These are phyloP conservation scores for Psilocybe cubensis DNA, from an alignment of 768 basidiomycete genomes.

Conservation along the genomic window DNA sequence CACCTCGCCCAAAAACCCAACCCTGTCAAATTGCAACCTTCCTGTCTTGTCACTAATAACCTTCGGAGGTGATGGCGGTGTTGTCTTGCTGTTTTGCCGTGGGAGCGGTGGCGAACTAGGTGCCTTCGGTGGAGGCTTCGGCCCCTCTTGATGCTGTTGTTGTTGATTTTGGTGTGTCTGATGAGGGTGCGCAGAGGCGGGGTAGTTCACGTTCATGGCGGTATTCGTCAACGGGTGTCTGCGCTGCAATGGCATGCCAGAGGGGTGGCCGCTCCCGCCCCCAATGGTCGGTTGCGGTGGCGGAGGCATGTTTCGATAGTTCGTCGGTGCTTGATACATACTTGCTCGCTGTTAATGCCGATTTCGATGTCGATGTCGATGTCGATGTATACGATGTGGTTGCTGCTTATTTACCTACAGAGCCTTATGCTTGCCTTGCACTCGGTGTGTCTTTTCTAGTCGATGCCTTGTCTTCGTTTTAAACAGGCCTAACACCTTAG, in stretches of 20 bases:
- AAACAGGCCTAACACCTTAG: too few relatives aligned
- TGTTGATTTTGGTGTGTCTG: slow-evolving; percentile 4
- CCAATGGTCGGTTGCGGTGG: slow-evolving; percentile 23
- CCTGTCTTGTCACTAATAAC: slow-evolving; percentile 70
- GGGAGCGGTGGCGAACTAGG: slow-evolving; percentile 70
- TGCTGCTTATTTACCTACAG: not conserved
- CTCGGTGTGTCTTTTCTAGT: too few relatives aligned
- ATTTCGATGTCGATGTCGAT: not conserved
- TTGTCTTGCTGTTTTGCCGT: slow-evolving; percentile 81
- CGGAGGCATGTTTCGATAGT: slow-evolving; percentile 29
- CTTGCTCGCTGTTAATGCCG: too few relatives aligned
- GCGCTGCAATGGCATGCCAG: slow-evolving; percentile 33
- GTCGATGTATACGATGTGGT: not conserved
- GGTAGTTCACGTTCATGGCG: slow-evolving; percentile 32
- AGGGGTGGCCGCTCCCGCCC: too few relatives aligned
- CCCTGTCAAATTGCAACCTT: slow-evolving; percentile 61
- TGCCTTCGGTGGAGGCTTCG: slow-evolving; percentile 42
- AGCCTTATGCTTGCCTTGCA: too few relatives aligned
- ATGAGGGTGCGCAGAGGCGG: not conserved
- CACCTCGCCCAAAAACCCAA: slow-evolving; percentile 91
- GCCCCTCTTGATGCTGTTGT: slow-evolving; percentile 11
- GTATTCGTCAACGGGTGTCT: slow-evolving; percentile 46
- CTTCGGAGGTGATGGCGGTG: slow-evolving; percentile 80
- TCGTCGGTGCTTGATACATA: slow-evolving; percentile 39
- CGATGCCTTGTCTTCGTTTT: too few relatives aligned